Percentiles rank a stretch among this genome's conserved stretches.
These are phyloP conservation scores for Solanum virginianum DNA, from an alignment of 257 asterid species.

Conservation along the genomic window DNA sequence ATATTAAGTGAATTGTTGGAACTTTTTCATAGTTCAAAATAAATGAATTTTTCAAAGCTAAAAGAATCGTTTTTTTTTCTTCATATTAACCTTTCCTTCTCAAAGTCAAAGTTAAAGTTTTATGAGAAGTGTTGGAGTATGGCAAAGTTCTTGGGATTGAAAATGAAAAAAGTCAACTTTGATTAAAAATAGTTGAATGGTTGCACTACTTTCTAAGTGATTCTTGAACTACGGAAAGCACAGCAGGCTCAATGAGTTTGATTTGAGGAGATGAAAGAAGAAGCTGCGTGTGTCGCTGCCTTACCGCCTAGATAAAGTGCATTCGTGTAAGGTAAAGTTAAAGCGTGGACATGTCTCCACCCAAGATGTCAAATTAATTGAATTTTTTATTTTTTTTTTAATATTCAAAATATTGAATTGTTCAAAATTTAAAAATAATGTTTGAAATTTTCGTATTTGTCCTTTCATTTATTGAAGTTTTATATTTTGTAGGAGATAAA, in stretches of 20 bases:
- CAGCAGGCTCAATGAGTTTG: not conserved
- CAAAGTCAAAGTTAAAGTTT: not conserved
- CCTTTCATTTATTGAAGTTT: too few relatives aligned
- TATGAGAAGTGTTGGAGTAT: not conserved
- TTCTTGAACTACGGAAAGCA: not conserved
- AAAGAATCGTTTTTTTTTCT: too few relatives aligned
- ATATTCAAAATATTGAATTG: too few relatives aligned
- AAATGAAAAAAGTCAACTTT: conserved; percentile 4
- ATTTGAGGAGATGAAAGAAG: not conserved
- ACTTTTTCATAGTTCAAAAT: too few relatives aligned
- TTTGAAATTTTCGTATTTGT: too few relatives aligned
- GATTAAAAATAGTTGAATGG: not conserved
- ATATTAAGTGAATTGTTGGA: too few relatives aligned
- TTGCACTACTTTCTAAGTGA: not conserved
- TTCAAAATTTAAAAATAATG: too few relatives aligned
- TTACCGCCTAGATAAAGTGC: not conserved
- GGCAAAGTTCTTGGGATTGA: conserved; percentile 2
- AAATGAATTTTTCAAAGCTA: too few relatives aligned
- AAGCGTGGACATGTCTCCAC: not conserved
- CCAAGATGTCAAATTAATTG: not conserved
- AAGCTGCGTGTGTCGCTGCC: not conserved
- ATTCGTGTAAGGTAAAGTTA: not conserved
- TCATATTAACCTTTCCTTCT: too few relatives aligned
- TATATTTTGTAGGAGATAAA: too few relatives aligned
- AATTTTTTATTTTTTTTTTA: too few relatives aligned